Conservation (phyloP, 1,139 yeast species). For the Debaryomyces fabryi region DNA sequence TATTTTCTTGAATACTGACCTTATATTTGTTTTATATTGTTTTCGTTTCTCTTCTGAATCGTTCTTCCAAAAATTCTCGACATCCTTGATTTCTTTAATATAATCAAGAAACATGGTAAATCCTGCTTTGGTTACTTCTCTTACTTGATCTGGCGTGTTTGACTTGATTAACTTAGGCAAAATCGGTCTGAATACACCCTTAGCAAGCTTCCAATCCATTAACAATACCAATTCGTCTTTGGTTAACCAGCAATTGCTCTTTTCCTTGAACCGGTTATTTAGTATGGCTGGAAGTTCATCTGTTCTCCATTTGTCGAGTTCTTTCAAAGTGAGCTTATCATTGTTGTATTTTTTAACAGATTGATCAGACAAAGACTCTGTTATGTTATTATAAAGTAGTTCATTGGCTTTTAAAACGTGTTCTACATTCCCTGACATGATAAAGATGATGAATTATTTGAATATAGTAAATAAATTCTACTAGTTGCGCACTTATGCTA, state of each 20-base stretch:
- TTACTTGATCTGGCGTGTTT: slow-evolving; percentile 33
- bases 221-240: slow-evolving; percentile 41
- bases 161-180: slow-evolving; percentile 44
- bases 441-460: background rate
- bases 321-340: slow-evolving; percentile 29
- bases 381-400: slow-evolving; percentile 12
- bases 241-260: slow-evolving; percentile 31
- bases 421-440: slow-evolving; percentile 8
- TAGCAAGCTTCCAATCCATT: slow-evolving; percentile 55
- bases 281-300: slow-evolving; percentile 29
- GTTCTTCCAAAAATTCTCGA: slow-evolving; percentile 15
- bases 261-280: slow-evolving; percentile 20
- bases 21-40: slow-evolving; percentile 23
- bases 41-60: slow-evolving; percentile 5
- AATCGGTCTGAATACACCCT: slow-evolving; percentile 50
- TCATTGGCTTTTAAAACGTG: slow-evolving; percentile 9
- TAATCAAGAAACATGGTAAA: slow-evolving; percentile 26
- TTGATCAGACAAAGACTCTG: slow-evolving; percentile 19
- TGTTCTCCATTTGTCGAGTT: slow-evolving; percentile 42
- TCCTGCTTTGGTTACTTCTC: slow-evolving; percentile 32
- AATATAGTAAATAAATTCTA: background rate
- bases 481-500: slow-evolving; percentile 3
- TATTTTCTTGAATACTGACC: slow-evolving; percentile 29
- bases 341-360: slow-evolving; percentile 19
- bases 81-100: slow-evolving; percentile 11